Conservation (phyloP, 495 filamentous ascomycete species). For the Immersiella caudata region DNA sequence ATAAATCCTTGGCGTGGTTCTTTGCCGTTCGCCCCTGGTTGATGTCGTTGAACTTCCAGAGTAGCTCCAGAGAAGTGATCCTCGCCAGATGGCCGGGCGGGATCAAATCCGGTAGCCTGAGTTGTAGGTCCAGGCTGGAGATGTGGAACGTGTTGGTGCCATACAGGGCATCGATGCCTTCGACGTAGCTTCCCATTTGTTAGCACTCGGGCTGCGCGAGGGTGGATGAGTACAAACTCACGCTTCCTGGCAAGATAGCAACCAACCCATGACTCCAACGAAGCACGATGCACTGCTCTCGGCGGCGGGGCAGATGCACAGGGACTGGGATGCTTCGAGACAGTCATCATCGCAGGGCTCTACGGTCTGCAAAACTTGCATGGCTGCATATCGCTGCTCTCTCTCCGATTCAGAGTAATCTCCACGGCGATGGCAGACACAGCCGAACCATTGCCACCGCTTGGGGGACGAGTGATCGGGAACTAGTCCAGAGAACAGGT, state of each 20-base stretch:
- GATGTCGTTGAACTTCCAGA: slow-evolving; percentile 15
- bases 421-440: slow-evolving; percentile 26
- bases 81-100: slow-evolving; percentile 8
- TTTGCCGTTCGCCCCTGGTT: background rate
- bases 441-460: slow-evolving; percentile 30
- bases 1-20: background rate
- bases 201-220: background rate
- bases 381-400: background rate
- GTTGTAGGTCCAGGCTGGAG: slow-evolving; percentile 17
- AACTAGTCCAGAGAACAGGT: background rate
- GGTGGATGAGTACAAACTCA: slow-evolving; percentile 11
- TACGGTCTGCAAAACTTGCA: background rate
- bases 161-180: slow-evolving; percentile 30
- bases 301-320: background rate
- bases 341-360: slow-evolving; percentile 21
- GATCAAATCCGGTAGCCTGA: slow-evolving; percentile 15
- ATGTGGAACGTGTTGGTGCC: slow-evolving; percentile 27
- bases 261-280: slow-evolving; percentile 29
- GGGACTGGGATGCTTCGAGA: slow-evolving; percentile 5
- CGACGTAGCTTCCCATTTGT: slow-evolving; percentile 23
- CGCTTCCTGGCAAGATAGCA: slow-evolving; percentile 29
- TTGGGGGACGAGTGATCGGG: slow-evolving; percentile 15
- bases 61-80: slow-evolving; percentile 22
- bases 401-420: slow-evolving; percentile 1
- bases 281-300: slow-evolving; percentile 18